Evolutionary conservation across 306 rosid genomes (phyloP).

Genomic region (Acacia crassicarpa): DNA sequence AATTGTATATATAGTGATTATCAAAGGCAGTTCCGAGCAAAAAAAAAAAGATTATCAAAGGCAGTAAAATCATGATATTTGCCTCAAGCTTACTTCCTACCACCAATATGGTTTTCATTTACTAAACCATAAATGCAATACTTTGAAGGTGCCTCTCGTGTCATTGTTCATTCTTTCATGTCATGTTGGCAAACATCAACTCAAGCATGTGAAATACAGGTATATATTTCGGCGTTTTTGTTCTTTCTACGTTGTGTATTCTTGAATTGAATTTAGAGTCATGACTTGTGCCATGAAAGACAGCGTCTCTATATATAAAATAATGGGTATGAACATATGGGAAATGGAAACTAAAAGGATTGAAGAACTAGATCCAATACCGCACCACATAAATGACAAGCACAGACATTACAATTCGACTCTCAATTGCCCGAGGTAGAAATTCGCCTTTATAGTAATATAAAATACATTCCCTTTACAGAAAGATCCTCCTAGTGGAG

Average conservation of each 20-base stretch:
- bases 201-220: not conserved
- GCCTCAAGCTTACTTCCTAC: not conserved
- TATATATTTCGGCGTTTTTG: not conserved
- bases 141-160: too few species aligned
- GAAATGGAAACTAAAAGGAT: slow-evolving; percentile 21
- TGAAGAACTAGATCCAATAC: too few species aligned
- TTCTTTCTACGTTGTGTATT: not conserved
- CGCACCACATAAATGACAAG: slow-evolving; percentile 20
- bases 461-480: slow-evolving; percentile 25
- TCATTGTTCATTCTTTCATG: too few species aligned
- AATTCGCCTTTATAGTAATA: slow-evolving; percentile 32
- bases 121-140: not conserved
- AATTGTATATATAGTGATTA: too few species aligned
- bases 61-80: not conserved
- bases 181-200: too few species aligned
- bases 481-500: slow-evolving; percentile 24
- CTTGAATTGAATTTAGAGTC: not conserved
- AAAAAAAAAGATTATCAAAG: too few species aligned
- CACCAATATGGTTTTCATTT: not conserved
- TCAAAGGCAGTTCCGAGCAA: too few species aligned
- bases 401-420: slow-evolving; percentile 12
- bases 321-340: not conserved
- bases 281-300: not conserved
- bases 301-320: not conserved
- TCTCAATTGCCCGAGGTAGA: slow-evolving; percentile 21